Conservation (phyloP, 441 rosid species). For the Adansonia gregorii region DNA sequence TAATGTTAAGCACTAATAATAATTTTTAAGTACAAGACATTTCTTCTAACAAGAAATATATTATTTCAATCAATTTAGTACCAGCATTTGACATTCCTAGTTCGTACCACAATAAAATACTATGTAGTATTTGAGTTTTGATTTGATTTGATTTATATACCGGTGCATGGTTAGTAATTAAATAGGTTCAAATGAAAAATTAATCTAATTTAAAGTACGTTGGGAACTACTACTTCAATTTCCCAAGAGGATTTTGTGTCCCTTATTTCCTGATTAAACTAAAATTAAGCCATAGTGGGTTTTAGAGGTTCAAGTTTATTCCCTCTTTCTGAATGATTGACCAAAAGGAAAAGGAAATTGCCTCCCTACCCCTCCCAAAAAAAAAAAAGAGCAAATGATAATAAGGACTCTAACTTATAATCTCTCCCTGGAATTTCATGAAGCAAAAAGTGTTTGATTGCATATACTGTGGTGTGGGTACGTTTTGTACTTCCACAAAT, state of each 20-base stretch:
- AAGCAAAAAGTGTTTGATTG: no score
- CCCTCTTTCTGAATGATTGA: neutral
- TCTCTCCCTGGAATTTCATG: no score
- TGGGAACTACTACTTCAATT: conserved; percentile 17
- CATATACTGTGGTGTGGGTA: no score
- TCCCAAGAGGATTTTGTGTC: conserved; percentile 31
- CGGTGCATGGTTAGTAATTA: neutral
- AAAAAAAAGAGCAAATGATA: neutral
- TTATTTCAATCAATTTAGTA: neutral
- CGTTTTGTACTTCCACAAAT: no score
- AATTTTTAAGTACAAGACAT: conserved; percentile 19
- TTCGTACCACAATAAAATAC: neutral
- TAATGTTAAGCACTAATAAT: neutral
- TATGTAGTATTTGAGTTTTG: neutral
- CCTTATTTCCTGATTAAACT: conserved; percentile 26
- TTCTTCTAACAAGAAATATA: neutral
- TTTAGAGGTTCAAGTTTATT: neutral
- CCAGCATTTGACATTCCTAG: conserved; percentile 27
- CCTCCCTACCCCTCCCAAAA: no score
- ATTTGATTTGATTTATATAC: neutral
- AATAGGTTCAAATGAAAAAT: conserved; percentile 16
- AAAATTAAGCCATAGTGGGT: neutral
- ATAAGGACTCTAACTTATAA: neutral
- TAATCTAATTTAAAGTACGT: neutral
- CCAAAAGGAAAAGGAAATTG: no score